A percentile compares a stretch with the other conserved stretches of the same genome.
These are phyloP conservation scores for Mucor saturninus DNA, from an alignment of 371 early-diverging fungal species.

Conservation along the genomic window DNA sequence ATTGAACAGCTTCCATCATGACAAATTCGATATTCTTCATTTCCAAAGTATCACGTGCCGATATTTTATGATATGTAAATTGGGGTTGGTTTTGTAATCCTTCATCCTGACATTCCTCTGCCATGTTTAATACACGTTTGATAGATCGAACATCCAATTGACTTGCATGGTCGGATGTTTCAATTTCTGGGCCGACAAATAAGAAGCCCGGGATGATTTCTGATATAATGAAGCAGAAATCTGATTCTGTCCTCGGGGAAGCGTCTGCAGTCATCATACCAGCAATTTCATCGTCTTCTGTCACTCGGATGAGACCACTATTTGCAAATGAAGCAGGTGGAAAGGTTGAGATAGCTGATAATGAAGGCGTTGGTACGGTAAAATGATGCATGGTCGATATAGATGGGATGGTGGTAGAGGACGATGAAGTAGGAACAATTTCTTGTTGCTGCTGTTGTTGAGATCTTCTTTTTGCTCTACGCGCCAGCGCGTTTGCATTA, in stretches of 20 bases:
- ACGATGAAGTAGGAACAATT: neutral
- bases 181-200: slow-evolving; percentile 67
- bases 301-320: slow-evolving; percentile 27
- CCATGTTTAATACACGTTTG: slow-evolving; percentile 66
- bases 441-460: slow-evolving; percentile 26
- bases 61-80: slow-evolving; percentile 59
- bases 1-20: slow-evolving; percentile 60
- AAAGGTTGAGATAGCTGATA: neutral
- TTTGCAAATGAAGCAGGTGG: neutral
- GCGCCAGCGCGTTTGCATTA: slow-evolving; percentile 54
- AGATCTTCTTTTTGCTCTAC: slow-evolving; percentile 44
- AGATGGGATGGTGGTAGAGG: neutral
- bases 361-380: neutral
- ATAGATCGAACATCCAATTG: slow-evolving; percentile 52
- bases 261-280: slow-evolving; percentile 25
- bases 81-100: slow-evolving; percentile 24
- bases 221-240: slow-evolving; percentile 60
- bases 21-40: slow-evolving; percentile 64
- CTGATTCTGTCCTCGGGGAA: slow-evolving; percentile 42
- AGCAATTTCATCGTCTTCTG: slow-evolving; percentile 41
- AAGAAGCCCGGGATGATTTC: slow-evolving; percentile 65
- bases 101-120: slow-evolving; percentile 64
- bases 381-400: neutral
- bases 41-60: slow-evolving; percentile 66
- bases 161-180: slow-evolving; percentile 53